phyloP scores from a whole-genome alignment of 106 monocot species.

The Dendrobium huoshanense region DNA sequence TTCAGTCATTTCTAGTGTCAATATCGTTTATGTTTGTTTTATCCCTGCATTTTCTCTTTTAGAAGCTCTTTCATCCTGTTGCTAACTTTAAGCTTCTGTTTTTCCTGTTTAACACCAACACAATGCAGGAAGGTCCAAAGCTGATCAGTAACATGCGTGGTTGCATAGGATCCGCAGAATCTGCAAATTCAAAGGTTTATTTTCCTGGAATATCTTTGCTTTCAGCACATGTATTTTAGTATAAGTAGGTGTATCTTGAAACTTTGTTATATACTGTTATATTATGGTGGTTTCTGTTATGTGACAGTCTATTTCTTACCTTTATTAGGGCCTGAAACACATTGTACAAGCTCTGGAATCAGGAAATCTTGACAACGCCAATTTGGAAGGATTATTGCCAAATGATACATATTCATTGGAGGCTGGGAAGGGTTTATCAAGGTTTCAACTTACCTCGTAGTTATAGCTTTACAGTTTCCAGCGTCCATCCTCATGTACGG shows the following conservation, averaged over 20 bases:
- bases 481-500: too few relatives aligned
- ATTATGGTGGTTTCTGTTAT: neutral
- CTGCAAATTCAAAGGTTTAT: neutral
- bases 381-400: neutral
- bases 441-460: too few relatives aligned
- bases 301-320: neutral
- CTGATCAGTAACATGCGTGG: neutral
- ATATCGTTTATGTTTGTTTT: too few relatives aligned
- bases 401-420: neutral
- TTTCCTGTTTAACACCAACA: neutral
- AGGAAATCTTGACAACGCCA: neutral
- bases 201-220: neutral
- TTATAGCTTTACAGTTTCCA: too few relatives aligned
- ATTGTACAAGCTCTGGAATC: conserved; percentile 2
- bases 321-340: neutral
- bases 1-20: too few relatives aligned
- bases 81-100: neutral
- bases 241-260: neutral
- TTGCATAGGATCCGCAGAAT: neutral
- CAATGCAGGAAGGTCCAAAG: neutral
- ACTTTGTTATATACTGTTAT: neutral
- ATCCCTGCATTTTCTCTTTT: too few relatives aligned
- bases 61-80: neutral
- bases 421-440: too few relatives aligned
- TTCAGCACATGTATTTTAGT: neutral